These are phyloP conservation scores for Heliamphora pulchella DNA, from an alignment of 179 eudicot genomes.

Conservation along the genomic window DNA sequence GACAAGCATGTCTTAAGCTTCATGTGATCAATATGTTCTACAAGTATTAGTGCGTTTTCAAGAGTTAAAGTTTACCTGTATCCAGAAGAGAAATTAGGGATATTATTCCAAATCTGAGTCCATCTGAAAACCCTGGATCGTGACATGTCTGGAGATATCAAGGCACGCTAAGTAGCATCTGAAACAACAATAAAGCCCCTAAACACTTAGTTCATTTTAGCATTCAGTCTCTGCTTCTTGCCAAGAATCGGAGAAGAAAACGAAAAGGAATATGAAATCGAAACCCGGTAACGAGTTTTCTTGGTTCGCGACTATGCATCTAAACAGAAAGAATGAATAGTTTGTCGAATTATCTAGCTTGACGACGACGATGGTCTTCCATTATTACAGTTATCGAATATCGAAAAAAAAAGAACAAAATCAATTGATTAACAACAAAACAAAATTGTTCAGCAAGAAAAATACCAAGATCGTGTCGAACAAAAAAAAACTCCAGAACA, in stretches of 20 bases:
- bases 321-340: not conserved
- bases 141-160: slow-evolving; percentile 30
- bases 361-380: not conserved
- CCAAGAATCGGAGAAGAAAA: not conserved
- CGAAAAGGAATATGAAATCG: not conserved
- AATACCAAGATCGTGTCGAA: too few relatives aligned
- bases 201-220: not conserved
- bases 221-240: not conserved
- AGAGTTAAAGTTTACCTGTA: slow-evolving; percentile 31
- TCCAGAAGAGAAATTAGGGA: slow-evolving; percentile 19
- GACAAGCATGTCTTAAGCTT: not conserved
- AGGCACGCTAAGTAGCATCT: not conserved
- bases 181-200: not conserved
- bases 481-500: too few relatives aligned
- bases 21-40: not conserved
- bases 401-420: not conserved
- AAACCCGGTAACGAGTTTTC: not conserved
- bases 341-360: not conserved
- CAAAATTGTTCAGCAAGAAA: too few relatives aligned
- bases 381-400: not conserved
- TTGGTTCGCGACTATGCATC: not conserved
- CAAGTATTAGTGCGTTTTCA: not conserved
- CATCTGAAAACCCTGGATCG: slow-evolving; percentile 36
- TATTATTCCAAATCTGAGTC: slow-evolving; percentile 23
- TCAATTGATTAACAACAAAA: too few relatives aligned